phyloP scores from a whole-genome alignment of 768 basidiomycete species.

The Crassisporium funariophilum region DNA sequence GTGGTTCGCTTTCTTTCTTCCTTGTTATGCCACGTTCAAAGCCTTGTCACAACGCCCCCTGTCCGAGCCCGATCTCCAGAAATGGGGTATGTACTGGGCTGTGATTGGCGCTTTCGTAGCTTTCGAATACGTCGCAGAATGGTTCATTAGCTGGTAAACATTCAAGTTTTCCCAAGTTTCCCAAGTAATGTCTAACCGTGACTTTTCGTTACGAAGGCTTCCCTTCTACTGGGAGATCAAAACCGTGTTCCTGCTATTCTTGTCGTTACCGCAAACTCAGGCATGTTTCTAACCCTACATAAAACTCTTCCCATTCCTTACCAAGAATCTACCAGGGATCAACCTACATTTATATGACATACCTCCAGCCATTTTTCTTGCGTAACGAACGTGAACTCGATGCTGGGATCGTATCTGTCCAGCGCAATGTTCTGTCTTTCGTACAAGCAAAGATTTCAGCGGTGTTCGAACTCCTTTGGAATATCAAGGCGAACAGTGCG shows the following conservation, averaged over 20 bases:
- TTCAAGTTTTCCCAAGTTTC: slow-evolving; percentile 8
- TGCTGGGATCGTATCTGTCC: slow-evolving; percentile 54
- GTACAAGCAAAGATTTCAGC: slow-evolving; percentile 50
- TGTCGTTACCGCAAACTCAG: slow-evolving; percentile 71
- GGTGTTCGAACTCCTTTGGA: slow-evolving; percentile 50
- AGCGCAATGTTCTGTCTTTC: slow-evolving; percentile 56
- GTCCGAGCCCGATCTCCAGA: slow-evolving; percentile 55
- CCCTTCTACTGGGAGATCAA: slow-evolving; percentile 79
- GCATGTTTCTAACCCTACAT: slow-evolving; percentile 33
- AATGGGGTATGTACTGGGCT: slow-evolving; percentile 65
- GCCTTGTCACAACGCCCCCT: slow-evolving; percentile 55
- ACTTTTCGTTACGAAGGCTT: too few species aligned
- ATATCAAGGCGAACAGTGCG: slow-evolving; percentile 42
- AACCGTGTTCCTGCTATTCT: slow-evolving; percentile 66
- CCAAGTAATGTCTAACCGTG: slow-evolving; percentile 10
- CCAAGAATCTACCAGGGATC: slow-evolving; percentile 71
- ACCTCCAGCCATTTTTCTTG: slow-evolving; percentile 61
- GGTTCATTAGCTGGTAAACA: slow-evolving; percentile 63
- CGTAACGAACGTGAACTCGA: slow-evolving; percentile 65
- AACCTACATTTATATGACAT: slow-evolving; percentile 60
- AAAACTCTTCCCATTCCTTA: background rate
- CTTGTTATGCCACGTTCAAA: slow-evolving; percentile 68
- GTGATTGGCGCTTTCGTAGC: slow-evolving; percentile 62
- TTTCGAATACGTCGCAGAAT: slow-evolving; percentile 63
- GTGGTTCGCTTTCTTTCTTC: slow-evolving; percentile 72